Conservation (phyloP, 176 grass and related monocot species). For the Ensete ventricosum region DNA sequence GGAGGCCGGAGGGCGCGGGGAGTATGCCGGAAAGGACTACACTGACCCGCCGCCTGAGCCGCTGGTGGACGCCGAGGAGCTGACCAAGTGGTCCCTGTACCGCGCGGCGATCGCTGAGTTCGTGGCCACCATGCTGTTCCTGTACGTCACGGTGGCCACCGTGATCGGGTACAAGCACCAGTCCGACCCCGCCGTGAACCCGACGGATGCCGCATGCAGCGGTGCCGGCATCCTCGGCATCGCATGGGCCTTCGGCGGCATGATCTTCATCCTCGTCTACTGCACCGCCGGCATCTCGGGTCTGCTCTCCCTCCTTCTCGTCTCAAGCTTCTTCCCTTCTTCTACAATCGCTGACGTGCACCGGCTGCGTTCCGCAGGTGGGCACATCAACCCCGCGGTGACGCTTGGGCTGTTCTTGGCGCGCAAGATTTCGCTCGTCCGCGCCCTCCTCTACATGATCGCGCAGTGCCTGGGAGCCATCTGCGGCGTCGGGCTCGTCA, state of each 20-base stretch:
- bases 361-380: constrained; percentile 17
- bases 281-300: constrained; percentile 92
- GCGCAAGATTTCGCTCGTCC: constrained; percentile 66
- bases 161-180: background rate
- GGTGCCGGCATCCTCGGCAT: constrained; percentile 78
- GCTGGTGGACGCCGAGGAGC: background rate
- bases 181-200: background rate
- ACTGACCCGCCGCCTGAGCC: background rate
- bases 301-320: background rate
- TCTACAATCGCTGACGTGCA: too few species aligned
- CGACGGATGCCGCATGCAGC: background rate
- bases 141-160: background rate
- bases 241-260: constrained; percentile 92
- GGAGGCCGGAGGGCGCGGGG: background rate
- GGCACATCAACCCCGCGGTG: constrained; percentile 86
- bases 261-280: constrained; percentile 98
- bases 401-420: constrained; percentile 81
- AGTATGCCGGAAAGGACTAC: background rate
- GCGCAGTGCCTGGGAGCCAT: constrained; percentile 82
- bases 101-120: background rate
- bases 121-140: background rate
- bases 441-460: constrained; percentile 70
- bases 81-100: background rate
- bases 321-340: too few species aligned
- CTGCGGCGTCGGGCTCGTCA: constrained; percentile 79